Conservation (phyloP, 192 early-diverging fungal genomes). For the Rhizophagus clarus region DNA sequence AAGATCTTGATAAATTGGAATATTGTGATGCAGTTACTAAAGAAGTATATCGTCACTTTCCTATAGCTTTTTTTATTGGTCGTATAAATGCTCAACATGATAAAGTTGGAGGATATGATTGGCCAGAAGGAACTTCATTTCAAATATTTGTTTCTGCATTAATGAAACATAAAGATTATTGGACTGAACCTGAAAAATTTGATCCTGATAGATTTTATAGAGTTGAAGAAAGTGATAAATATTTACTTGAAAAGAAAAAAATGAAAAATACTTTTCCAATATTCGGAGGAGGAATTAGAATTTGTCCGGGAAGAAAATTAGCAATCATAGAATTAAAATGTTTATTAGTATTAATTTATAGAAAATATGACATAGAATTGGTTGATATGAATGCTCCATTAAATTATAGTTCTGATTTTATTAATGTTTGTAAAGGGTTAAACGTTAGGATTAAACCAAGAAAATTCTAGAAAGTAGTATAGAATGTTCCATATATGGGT, state of each 20-base stretch:
- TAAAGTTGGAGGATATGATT: slow-evolving; percentile 8
- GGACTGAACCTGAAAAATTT: slow-evolving; percentile 12
- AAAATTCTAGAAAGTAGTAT: background rate
- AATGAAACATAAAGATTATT: background rate
- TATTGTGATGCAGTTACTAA: slow-evolving; percentile 15
- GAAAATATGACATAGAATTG: slow-evolving; percentile 21
- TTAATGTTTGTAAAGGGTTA: background rate
- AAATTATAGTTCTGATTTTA: background rate
- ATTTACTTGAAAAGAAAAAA: background rate
- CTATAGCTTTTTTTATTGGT: background rate
- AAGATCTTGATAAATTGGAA: slow-evolving; percentile 2
- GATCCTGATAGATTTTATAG: slow-evolving; percentile 20
- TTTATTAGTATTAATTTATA: background rate
- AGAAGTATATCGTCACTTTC: background rate
- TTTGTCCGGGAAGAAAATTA: slow-evolving; percentile 13
- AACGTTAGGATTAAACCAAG: background rate
- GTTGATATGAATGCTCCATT: background rate
- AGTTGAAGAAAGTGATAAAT: background rate
- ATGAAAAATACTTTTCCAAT: background rate
- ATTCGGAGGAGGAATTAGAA: slow-evolving; percentile 5
- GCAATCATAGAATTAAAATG: background rate
- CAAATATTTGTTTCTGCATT: background rate
- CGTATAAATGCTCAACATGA: background rate
- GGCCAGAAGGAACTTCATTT: background rate
- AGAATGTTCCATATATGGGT: no score